A percentile compares a stretch with the other conserved stretches of the same genome.
phyloP scores from a whole-genome alignment of 78 protist species.

The Isochrysis galbana region DNA sequence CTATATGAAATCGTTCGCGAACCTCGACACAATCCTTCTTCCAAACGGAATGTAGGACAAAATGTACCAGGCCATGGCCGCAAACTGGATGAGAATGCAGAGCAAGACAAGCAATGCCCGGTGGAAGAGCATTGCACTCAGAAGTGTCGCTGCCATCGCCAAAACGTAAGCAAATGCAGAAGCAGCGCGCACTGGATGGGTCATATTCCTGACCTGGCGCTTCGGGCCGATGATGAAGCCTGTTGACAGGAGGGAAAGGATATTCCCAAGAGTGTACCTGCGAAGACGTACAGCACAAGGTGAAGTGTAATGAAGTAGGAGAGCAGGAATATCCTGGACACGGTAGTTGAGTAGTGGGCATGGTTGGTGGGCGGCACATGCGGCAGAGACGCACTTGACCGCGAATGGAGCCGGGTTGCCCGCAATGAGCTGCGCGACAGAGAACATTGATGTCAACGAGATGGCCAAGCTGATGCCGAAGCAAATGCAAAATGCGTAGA shows the following conservation, averaged over 20 bases:
- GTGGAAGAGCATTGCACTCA: not conserved
- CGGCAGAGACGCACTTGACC: not conserved
- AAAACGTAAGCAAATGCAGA: constrained; percentile 17
- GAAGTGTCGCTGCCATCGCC: constrained; percentile 38
- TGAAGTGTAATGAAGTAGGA: too few relatives aligned
- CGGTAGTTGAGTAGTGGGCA: too few relatives aligned
- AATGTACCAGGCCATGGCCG: constrained; percentile 45
- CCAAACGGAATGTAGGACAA: constrained; percentile 50
- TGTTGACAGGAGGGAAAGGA: not conserved
- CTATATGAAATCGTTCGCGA: too few relatives aligned
- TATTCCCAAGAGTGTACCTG: constrained; percentile 45
- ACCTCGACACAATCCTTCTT: not conserved
- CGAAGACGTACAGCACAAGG: too few relatives aligned
- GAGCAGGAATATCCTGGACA: not conserved
- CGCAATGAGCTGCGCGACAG: not conserved
- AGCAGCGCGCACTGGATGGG: not conserved
- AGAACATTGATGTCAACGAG: not conserved
- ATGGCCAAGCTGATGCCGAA: not conserved
- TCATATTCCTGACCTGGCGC: constrained; percentile 49
- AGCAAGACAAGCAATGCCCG: not conserved
- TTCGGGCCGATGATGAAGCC: constrained; percentile 45
- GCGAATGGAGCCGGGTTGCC: constrained; percentile 17
- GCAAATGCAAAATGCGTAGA: constrained; percentile 36
- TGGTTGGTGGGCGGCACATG: not conserved
- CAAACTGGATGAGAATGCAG: constrained; percentile 32